These are phyloP conservation scores for Mimosa pudica DNA, from an alignment of 306 rosid genomes.

Conservation along the genomic window DNA sequence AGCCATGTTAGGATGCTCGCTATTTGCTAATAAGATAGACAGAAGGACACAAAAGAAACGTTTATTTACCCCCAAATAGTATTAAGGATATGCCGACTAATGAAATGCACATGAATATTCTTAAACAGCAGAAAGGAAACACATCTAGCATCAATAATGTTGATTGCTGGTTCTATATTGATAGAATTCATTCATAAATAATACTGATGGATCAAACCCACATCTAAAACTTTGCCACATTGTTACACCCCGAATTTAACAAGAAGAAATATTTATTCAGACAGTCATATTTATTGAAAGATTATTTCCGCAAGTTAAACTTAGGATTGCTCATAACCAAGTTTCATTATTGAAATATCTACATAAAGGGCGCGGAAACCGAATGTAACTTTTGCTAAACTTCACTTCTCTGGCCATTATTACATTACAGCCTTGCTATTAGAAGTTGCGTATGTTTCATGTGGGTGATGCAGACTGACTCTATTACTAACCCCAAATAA, in stretches of 20 bases:
- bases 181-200: constrained; percentile 12
- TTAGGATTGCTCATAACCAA: neutral
- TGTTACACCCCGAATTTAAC: constrained; percentile 1
- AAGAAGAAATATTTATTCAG: neutral
- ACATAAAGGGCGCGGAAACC: neutral
- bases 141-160: neutral
- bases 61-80: neutral
- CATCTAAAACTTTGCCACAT: neutral
- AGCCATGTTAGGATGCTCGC: constrained; percentile 33
- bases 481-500: neutral
- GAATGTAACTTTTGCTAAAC: neutral
- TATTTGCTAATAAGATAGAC: constrained; percentile 8
- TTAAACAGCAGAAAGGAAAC: constrained; percentile 2
- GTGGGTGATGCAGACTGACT: neutral
- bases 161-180: neutral
- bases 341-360: neutral
- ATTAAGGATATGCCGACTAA: constrained; percentile 6
- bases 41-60: neutral
- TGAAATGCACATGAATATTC: neutral
- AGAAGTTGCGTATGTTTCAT: neutral
- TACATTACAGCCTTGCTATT: constrained; percentile 1
- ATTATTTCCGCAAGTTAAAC: no score
- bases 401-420: neutral
- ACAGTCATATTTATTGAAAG: neutral
- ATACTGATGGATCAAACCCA: constrained; percentile 22